Conservation (phyloP, 2,329 filamentous ascomycete species). For the Emericellopsis atlantica region DNA sequence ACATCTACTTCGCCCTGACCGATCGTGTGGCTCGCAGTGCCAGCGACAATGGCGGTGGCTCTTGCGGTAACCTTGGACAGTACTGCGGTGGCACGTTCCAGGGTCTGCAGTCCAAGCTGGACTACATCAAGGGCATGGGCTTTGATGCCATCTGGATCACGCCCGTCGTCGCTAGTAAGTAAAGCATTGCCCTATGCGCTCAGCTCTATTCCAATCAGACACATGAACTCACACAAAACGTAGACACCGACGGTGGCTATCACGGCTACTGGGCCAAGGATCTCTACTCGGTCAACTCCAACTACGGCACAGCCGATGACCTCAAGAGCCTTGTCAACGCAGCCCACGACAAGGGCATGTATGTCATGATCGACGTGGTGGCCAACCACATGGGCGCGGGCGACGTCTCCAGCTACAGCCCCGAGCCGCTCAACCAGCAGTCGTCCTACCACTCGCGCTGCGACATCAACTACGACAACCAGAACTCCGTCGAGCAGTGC, state of each 20-base stretch:
- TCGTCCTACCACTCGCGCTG: constrained; percentile 51
- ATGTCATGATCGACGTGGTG: constrained; percentile 50
- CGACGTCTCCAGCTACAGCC: constrained; percentile 31
- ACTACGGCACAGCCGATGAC: constrained; percentile 47
- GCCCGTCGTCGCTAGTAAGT: constrained; percentile 35
- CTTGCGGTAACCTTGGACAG: constrained; percentile 24
- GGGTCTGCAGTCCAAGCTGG: constrained; percentile 44
- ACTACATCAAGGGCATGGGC: constrained; percentile 51
- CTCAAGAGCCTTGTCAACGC: constrained; percentile 41
- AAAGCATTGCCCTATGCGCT: background rate
- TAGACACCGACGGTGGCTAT: constrained; percentile 29
- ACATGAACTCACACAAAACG: constrained; percentile 1
- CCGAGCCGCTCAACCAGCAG: constrained; percentile 32
- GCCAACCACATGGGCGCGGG: constrained; percentile 43
- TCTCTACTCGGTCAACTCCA: constrained; percentile 38
- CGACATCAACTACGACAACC: constrained; percentile 39
- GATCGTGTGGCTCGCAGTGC: constrained; percentile 37
- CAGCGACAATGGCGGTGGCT: constrained; percentile 27
- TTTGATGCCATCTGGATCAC: constrained; percentile 48
- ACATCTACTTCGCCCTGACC: constrained; percentile 46
- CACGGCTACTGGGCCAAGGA: constrained; percentile 44
- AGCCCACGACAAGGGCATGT: constrained; percentile 41
- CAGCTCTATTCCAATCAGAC: background rate
- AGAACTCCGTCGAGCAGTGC: constrained; percentile 35
- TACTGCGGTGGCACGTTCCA: constrained; percentile 52